Evolutionary conservation across 306 rosid species (phyloP), one percentile per base, ranked within the genome.

Genomic region (Gleditsia sinensis): DNA sequence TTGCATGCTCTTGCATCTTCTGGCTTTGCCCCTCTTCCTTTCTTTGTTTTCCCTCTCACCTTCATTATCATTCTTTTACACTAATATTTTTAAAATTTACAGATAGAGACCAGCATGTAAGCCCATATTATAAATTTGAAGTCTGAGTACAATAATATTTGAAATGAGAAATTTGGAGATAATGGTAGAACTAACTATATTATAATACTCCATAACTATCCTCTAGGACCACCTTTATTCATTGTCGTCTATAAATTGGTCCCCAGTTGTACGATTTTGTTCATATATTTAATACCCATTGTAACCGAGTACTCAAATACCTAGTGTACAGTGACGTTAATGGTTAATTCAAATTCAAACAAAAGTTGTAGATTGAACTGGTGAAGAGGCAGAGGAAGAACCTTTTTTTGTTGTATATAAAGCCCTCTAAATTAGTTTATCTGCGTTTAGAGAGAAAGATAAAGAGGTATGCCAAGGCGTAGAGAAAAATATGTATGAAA

Each of bases 1-100:
- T 83, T 75, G 61, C 81, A 59, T 85, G 86, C 27, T 78, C 69
- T 86, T 79, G 78, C 76, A 67, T 74, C 71, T 69, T 72, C 32
- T 20, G 36, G 24, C 42, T 48, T 64, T 69, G 75, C 64, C 79
- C 74, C 75, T 69, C 71, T 70, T 71, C 34, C 72, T 39, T 24
- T 5, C 9, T 78, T 78, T 80, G 75, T 77, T 76, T 78, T 62
- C 45, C 74, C 4, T 4, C 69, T 59, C 62, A 23, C 55, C 78
- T 46, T n/a, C 46, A 28, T 64, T 36, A 6, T 20, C 27, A 23
- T 42, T 24, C 63, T 42, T 55, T 34, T 51, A 11, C 72, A 28
- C 32, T 28, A 28, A 2, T 28, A 2, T 28, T 28, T 28, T 28
- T 28, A 1, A 4, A 28, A 4, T 28, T 28, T n/a, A n/a, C n/a